These are phyloP conservation scores for Cymbopogon flexuosus DNA, from an alignment of 202 grass and related monocot genomes.

Conservation along the genomic window DNA sequence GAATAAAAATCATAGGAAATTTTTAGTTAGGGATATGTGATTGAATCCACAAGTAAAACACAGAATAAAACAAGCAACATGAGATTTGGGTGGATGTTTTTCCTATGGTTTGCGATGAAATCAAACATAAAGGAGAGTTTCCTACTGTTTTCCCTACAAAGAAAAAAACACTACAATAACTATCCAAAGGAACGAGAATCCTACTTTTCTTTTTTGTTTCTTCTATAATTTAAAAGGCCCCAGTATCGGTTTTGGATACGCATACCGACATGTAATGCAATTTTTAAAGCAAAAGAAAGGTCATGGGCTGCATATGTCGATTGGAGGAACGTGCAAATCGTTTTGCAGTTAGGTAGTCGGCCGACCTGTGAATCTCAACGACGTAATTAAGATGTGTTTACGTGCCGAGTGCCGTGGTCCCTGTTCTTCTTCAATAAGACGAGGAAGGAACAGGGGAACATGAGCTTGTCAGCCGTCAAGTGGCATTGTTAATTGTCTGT, in stretches of 20 bases:
- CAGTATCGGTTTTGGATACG: background rate
- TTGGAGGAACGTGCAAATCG: conserved; percentile 29
- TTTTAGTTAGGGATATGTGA: background rate
- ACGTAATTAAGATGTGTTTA: too few relatives aligned
- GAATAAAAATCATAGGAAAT: background rate
- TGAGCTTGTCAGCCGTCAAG: background rate
- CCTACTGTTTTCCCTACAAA: background rate
- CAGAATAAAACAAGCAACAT: background rate
- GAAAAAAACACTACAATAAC: background rate
- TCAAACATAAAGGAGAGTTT: background rate
- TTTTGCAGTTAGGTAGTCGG: background rate
- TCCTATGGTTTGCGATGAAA: background rate
- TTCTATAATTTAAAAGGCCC: background rate
- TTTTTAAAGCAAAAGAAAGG: background rate
- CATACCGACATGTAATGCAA: background rate
- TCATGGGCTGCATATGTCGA: background rate
- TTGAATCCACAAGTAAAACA: background rate
- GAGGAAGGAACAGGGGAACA: background rate
- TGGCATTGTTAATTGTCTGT: background rate
- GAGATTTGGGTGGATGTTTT: background rate
- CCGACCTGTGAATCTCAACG: too few relatives aligned
- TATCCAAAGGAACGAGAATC: background rate
- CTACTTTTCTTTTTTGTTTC: background rate
- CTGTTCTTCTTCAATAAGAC: background rate
- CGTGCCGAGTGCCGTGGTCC: too few relatives aligned